These are phyloP conservation scores for Shiraia bambusicola DNA, from an alignment of 2,329 filamentous ascomycete species.

Conservation along the genomic window DNA sequence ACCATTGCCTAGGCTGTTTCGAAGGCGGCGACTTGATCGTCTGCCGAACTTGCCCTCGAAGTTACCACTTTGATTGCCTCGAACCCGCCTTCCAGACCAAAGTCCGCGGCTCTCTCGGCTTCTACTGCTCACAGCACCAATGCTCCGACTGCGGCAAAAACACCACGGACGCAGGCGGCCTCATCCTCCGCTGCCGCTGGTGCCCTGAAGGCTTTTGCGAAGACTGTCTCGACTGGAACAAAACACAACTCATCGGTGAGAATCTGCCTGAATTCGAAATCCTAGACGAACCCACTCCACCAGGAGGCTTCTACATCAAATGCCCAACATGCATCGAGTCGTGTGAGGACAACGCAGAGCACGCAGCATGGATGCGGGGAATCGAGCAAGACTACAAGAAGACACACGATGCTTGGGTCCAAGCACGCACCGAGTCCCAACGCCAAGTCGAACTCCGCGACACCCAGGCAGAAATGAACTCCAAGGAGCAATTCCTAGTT, in stretches of 20 bases:
- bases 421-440: constrained; percentile 18
- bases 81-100: constrained; percentile 44
- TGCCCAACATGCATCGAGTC: constrained; percentile 48
- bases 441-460: constrained; percentile 15
- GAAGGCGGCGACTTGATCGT: constrained; percentile 47
- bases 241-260: constrained; percentile 53
- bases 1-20: constrained; percentile 55
- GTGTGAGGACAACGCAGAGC: constrained; percentile 15
- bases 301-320: constrained; percentile 55
- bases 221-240: constrained; percentile 58
- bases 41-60: constrained; percentile 57
- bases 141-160: constrained; percentile 57
- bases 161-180: constrained; percentile 51
- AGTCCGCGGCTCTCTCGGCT: constrained; percentile 48
- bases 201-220: constrained; percentile 61
- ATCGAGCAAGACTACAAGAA: constrained; percentile 9
- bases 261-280: constrained; percentile 56
- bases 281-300: constrained; percentile 47
- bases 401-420: constrained; percentile 25
- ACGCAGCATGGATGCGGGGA: constrained; percentile 18
- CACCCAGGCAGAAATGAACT: constrained; percentile 1
- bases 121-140: constrained; percentile 58
- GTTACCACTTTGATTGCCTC: constrained; percentile 57
- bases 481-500: neutral
- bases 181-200: constrained; percentile 57